A percentile compares a stretch with the other conserved stretches of the same genome.
These are phyloP conservation scores for Arachis hypogaea DNA, from an alignment of 306 rosid genomes.

Conservation along the genomic window DNA sequence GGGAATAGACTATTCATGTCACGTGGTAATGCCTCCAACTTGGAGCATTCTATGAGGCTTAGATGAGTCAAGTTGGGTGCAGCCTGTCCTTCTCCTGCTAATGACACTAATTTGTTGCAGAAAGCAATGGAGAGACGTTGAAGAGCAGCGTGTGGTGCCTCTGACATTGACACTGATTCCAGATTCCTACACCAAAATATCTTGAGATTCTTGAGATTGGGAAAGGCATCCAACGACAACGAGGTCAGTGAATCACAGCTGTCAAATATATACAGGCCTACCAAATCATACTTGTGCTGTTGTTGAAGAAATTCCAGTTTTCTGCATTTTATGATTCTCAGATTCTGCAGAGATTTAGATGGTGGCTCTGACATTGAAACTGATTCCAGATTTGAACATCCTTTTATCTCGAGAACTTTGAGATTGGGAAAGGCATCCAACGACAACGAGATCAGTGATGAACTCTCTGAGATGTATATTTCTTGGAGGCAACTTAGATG, in stretches of 20 bases:
- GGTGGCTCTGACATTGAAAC: too few species aligned
- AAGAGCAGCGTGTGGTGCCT: neutral
- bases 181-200: neutral
- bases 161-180: neutral
- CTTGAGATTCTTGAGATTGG: too few species aligned
- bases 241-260: too few species aligned
- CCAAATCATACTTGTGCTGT: too few species aligned
- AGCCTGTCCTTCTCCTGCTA: neutral
- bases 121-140: neutral
- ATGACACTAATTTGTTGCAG: neutral
- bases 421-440: neutral
- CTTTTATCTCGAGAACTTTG: too few species aligned
- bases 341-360: neutral
- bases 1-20: neutral
- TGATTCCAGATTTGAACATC: too few species aligned
- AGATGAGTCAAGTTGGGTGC: neutral
- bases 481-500: too few species aligned
- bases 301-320: slow-evolving; percentile 5
- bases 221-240: too few species aligned
- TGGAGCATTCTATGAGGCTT: neutral
- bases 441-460: too few species aligned
- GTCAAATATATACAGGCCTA: too few species aligned
- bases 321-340: neutral
- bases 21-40: neutral
- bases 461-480: too few species aligned